These are phyloP conservation scores for Phalaenopsis hybrid DNA, from an alignment of 116 monocot species.

Conservation along the genomic window DNA sequence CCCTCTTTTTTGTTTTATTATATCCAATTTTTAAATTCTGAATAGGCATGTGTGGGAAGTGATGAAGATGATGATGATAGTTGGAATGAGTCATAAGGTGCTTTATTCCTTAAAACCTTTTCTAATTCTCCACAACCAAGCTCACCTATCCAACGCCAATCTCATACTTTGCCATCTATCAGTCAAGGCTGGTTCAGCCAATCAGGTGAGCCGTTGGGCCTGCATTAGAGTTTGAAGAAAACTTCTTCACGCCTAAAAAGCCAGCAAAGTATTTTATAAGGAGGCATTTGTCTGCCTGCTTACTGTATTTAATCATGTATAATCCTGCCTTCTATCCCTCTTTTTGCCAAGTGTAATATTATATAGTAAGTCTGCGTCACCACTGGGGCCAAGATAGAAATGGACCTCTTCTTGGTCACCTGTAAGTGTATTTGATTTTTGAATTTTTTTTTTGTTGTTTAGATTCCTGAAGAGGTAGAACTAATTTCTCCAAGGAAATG, in stretches of 20 bases:
- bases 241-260: not conserved
- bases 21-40: not conserved
- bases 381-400: not conserved
- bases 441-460: not conserved
- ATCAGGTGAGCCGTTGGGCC: not conserved
- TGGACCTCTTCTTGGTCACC: not conserved
- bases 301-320: conserved; percentile 5
- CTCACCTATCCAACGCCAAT: not conserved
- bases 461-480: conserved; percentile 2
- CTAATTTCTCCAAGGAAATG: not conserved
- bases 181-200: not conserved
- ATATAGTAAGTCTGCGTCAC: not conserved
- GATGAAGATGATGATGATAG: conserved; percentile 56
- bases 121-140: not conserved
- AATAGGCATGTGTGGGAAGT: conserved; percentile 65
- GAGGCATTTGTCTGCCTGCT: not conserved
- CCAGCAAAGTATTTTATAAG: not conserved
- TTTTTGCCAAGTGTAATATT: conserved; percentile 10
- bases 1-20: conserved; percentile 1
- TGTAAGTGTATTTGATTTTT: not conserved
- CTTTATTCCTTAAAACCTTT: not conserved
- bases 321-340: not conserved
- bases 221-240: not conserved
- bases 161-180: not conserved
- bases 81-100: conserved; percentile 55